Conservation (phyloP, 306 rosid genomes). For the Lotus japonicus region DNA sequence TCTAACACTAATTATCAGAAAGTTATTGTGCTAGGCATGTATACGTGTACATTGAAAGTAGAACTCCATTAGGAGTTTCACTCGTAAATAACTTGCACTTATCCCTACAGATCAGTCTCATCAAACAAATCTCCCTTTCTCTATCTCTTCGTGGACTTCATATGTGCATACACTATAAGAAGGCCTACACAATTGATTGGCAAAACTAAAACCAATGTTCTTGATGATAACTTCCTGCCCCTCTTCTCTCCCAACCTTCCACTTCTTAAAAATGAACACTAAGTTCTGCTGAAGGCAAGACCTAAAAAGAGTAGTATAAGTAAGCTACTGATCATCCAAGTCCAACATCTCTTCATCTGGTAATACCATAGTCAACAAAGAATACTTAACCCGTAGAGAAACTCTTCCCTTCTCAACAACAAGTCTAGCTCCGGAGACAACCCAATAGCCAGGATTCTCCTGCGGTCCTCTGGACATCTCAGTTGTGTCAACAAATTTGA, state of each 20-base stretch:
- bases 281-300: no score
- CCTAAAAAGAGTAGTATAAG: constrained; percentile 1
- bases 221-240: not conserved
- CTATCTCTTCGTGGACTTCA: not conserved
- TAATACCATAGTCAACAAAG: constrained; percentile 62
- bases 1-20: not conserved
- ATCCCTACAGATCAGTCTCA: not conserved
- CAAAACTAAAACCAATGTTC: not conserved
- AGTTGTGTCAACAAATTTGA: constrained; percentile 82
- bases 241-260: no score
- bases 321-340: constrained; percentile 40
- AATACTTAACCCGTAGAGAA: constrained; percentile 76
- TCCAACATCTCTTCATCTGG: constrained; percentile 71
- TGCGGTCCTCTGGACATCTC: constrained; percentile 96
- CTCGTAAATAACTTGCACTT: not conserved
- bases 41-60: not conserved
- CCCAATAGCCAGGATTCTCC: constrained; percentile 96
- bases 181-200: no score
- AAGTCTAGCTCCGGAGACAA: constrained; percentile 91
- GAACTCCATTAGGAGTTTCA: not conserved
- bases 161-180: not conserved
- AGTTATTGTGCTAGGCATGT: constrained; percentile 7
- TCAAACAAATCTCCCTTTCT: not conserved
- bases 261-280: no score
- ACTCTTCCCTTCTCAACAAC: constrained; percentile 81